A percentile compares a stretch with the other conserved stretches of the same genome.
phyloP scores from a whole-genome alignment of 2,329 filamentous ascomycete species.

The Xylariales sp. region DNA sequence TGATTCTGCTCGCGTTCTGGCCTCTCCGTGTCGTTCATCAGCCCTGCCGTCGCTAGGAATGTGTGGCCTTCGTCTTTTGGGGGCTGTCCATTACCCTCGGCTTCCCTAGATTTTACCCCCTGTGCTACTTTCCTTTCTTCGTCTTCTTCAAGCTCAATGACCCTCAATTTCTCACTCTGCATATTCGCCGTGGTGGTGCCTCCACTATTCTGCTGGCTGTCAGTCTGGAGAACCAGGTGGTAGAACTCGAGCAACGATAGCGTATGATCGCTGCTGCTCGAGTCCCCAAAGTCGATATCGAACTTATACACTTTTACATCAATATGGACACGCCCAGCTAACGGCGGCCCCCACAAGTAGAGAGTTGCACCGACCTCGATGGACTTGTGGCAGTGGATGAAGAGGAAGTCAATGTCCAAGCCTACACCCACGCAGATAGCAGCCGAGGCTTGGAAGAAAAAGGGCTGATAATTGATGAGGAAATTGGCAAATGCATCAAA shows the following conservation, averaged over 20 bases:
- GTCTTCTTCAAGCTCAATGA: neutral
- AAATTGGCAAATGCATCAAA: slow-evolving; percentile 57
- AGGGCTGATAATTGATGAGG: slow-evolving; percentile 56
- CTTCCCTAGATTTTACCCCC: too few species aligned
- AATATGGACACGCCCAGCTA: slow-evolving; percentile 48
- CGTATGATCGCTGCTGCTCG: neutral
- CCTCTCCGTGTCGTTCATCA: slow-evolving; percentile 24
- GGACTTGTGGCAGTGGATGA: slow-evolving; percentile 45
- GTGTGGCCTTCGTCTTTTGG: slow-evolving; percentile 33
- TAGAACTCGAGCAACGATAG: slow-evolving; percentile 30
- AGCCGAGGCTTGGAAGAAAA: slow-evolving; percentile 50
- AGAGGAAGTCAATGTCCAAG: slow-evolving; percentile 46
- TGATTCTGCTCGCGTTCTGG: slow-evolving; percentile 31
- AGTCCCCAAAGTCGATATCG: slow-evolving; percentile 21
- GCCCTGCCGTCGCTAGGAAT: slow-evolving; percentile 37
- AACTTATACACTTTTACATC: slow-evolving; percentile 48
- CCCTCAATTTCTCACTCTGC: too few species aligned
- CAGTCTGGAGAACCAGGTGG: slow-evolving; percentile 13
- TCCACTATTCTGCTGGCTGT: too few species aligned
- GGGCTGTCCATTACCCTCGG: too few species aligned
- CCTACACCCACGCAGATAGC: slow-evolving; percentile 47
- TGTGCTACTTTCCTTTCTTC: neutral
- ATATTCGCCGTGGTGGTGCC: too few species aligned
- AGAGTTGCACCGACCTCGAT: slow-evolving; percentile 48
- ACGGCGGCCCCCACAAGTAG: slow-evolving; percentile 47